Base-by-base conservation (phyloP, 2,329 filamentous ascomycete species). In the Colletotrichum eleusines region DNA sequence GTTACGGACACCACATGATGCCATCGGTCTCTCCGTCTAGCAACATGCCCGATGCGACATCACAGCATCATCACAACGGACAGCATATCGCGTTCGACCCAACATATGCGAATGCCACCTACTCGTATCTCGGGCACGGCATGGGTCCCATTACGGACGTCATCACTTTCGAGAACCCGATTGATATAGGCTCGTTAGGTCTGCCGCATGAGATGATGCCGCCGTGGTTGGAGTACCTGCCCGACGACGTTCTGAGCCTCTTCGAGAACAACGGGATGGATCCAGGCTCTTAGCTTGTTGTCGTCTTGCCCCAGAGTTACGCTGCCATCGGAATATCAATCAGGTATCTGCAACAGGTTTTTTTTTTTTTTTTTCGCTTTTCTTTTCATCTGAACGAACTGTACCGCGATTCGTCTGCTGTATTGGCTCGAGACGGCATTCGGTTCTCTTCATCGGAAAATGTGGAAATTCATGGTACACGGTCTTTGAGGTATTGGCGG, bases 91-190 rank as follows among this genome's bases (percentile, higher is more conserved):
- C 48, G 51, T 72, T 64, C 23, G 69, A 72, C 8, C 61, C 65
- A 2, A 58, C 59, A 1, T 69, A 53, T 5, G 54, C 66, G 46
- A 57, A 68, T 18, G 69, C 44, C 1, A 69, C 63, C 18, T 74
- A 69, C 42, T 72, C 69, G 9, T 75, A 76, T 7, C 74, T 79
- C 1, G 76, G 75, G 6, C 66, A 73, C 53, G 74, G 73, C 18
- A 74, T 76, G 46, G 70, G 77, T 61, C 26, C 75, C 69, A 31
- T 77, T 64, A 81, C 83, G 72, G 82, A 86, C 57, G 81, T 82
- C 73, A 91, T 94, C 81, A 90, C 92, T 72, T 93, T 95, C 74
- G 90, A 94, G 77, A 91, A 89, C 71, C 92, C 93, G 73, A 89
- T 95, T 42, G 92, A 95, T 73, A 91, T 95, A 84, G 89, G 87